Evolutionary conservation across 257 asterid species (phyloP).

Genomic region (Voacanga thouarsii): DNA sequence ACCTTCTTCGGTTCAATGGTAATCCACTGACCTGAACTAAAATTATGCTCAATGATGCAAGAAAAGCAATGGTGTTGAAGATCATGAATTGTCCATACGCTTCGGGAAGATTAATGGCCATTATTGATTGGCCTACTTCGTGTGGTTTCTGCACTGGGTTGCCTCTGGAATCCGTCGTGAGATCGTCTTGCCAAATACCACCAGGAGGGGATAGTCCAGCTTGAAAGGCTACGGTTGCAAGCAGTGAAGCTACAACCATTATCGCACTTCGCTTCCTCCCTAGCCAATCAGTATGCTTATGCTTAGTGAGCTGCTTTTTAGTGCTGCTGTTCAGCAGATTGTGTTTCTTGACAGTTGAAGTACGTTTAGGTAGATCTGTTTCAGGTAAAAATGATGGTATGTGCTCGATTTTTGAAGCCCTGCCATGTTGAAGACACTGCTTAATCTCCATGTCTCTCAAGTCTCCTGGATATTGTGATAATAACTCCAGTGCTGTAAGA

Average conservation of each 20-base stretch:
- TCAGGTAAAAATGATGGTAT: neutral
- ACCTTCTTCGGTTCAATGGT: constrained; percentile 24
- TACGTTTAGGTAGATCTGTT: neutral
- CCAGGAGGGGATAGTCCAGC: constrained; percentile 39
- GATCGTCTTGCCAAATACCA: constrained; percentile 31
- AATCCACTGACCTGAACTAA: constrained; percentile 35
- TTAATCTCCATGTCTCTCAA: constrained; percentile 32
- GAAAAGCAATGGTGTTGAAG: constrained; percentile 30
- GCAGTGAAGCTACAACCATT: constrained; percentile 36
- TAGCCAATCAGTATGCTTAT: constrained; percentile 31
- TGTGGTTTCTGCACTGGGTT: constrained; percentile 6
- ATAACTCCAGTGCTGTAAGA: constrained; percentile 24
- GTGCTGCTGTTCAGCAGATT: neutral
- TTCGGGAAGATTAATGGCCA: constrained; percentile 23
- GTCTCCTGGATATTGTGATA: constrained; percentile 28
- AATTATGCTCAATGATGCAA: constrained; percentile 33
- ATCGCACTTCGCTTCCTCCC: constrained; percentile 23
- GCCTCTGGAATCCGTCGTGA: constrained; percentile 11
- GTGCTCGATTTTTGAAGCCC: neutral
- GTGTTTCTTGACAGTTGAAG: neutral
- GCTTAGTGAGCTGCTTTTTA: constrained; percentile 1
- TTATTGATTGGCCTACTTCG: constrained; percentile 28
- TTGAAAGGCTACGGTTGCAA: constrained; percentile 33
- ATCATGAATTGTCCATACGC: constrained; percentile 23
- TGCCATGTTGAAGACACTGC: constrained; percentile 16